Conservation (phyloP, 2,329 filamentous ascomycete species). For the Hypoxylon sp. region DNA sequence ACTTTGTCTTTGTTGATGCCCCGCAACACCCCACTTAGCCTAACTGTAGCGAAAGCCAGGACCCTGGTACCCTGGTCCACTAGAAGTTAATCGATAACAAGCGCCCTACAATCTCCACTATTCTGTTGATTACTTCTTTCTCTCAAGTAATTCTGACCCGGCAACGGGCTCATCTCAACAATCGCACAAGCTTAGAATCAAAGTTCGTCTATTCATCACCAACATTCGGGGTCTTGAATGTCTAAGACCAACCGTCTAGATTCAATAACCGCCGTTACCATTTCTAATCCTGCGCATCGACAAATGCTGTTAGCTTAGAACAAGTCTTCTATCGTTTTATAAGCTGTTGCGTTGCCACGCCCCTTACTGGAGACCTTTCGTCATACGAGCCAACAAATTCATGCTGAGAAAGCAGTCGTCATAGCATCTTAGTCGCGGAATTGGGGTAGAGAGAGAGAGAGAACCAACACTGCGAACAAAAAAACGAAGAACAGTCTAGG, state of each 20-base stretch:
- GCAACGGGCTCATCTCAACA: conserved; percentile 37
- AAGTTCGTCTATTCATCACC: conserved; percentile 14
- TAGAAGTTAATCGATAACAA: background rate
- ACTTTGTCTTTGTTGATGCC: conserved; percentile 5
- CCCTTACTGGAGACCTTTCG: conserved; percentile 8
- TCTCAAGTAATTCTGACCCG: conserved; percentile 30
- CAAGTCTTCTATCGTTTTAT: conserved; percentile 19
- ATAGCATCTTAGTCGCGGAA: conserved; percentile 14
- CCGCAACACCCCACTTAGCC: conserved; percentile 8
- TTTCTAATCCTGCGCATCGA: conserved; percentile 12
- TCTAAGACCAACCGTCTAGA: conserved; percentile 19
- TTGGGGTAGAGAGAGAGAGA: background rate
- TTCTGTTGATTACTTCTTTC: conserved; percentile 29
- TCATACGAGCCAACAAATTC: conserved; percentile 27
- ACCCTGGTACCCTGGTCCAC: conserved; percentile 18
- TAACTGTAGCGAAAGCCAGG: conserved; percentile 1
- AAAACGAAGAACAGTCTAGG: background rate
- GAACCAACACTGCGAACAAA: background rate
- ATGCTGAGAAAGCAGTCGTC: conserved; percentile 13
- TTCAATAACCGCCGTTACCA: conserved; percentile 1
- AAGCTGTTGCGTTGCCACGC: conserved; percentile 39
- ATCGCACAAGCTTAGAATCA: conserved; percentile 24
- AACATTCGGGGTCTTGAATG: conserved; percentile 25
- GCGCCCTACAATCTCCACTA: background rate
- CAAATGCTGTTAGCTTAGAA: conserved; percentile 18